Conservation (phyloP, 176 grass and related monocot species). For the Oryza longistaminata region DNA sequence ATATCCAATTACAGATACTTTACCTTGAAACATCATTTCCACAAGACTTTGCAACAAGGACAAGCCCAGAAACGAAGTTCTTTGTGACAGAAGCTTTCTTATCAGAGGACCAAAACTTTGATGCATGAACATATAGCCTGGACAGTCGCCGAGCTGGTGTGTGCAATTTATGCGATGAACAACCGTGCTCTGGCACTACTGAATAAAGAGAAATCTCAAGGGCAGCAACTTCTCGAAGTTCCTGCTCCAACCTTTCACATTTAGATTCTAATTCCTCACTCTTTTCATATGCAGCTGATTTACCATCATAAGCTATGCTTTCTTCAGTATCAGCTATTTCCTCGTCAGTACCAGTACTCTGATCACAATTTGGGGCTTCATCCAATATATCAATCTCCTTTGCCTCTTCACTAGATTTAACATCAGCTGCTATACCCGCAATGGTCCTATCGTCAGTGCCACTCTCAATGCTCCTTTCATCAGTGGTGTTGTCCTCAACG, state of each 20-base stretch:
- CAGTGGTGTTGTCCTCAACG: constrained; percentile 1
- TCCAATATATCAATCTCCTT: constrained; percentile 91
- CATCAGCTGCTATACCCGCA: constrained; percentile 31
- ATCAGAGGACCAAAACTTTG: constrained; percentile 64
- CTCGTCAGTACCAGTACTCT: constrained; percentile 80
- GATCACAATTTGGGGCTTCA: constrained; percentile 78
- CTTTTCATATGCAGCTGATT: constrained; percentile 51
- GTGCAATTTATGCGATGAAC: constrained; percentile 86
- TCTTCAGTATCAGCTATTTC: constrained; percentile 73
- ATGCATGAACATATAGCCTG: constrained; percentile 80
- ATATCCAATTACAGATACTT: background rate
- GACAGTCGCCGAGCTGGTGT: constrained; percentile 83
- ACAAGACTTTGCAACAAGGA: constrained; percentile 78
- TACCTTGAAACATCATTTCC: constrained; percentile 93
- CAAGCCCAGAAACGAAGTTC: constrained; percentile 71
- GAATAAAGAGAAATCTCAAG: constrained; percentile 82
- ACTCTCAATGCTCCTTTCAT: constrained; percentile 3
- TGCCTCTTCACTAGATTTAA: constrained; percentile 60
- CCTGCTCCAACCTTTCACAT: constrained; percentile 68
- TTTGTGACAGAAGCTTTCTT: constrained; percentile 69
- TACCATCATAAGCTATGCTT: constrained; percentile 46
- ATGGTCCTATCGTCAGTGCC: constrained; percentile 10
- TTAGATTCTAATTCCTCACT: constrained; percentile 54
- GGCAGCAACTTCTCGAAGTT: constrained; percentile 83
- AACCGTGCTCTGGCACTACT: constrained; percentile 72